phyloP scores from a whole-genome alignment of 768 basidiomycete species.

The Podaxis sp. region DNA sequence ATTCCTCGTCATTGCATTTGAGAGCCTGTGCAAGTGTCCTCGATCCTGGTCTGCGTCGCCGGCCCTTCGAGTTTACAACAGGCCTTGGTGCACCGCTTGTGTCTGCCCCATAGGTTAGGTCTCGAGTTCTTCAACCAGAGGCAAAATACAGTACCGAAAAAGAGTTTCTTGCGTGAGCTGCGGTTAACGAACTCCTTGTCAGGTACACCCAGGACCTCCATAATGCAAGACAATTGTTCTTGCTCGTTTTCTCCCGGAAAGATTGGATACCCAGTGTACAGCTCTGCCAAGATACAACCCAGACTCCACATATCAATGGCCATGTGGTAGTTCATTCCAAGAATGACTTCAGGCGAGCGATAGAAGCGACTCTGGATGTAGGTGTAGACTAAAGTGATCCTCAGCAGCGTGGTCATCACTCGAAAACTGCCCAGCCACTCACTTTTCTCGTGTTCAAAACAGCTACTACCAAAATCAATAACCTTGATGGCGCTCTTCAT shows the following conservation, averaged over 20 bases:
- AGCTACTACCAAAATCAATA: slow-evolving; percentile 98
- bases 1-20: slow-evolving; percentile 90
- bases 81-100: slow-evolving; percentile 90
- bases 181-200: slow-evolving; percentile 95
- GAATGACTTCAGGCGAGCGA: slow-evolving; percentile 98
- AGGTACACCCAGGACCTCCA: slow-evolving; percentile 96
- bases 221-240: slow-evolving; percentile 97
- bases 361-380: slow-evolving; percentile 99
- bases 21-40: slow-evolving; percentile 89
- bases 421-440: slow-evolving; percentile 25
- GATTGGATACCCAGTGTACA: slow-evolving; percentile 97
- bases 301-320: slow-evolving; percentile 99
- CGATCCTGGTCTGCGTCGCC: slow-evolving; percentile 86
- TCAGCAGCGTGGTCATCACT: slow-evolving; percentile 11
- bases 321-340: slow-evolving; percentile 99
- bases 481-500: slow-evolving; percentile 97
- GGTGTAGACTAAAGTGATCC: slow-evolving; percentile 76
- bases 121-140: slow-evolving; percentile 7
- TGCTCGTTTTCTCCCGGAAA: slow-evolving; percentile 99
- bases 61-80: slow-evolving; percentile 95
- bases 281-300: slow-evolving; percentile 95
- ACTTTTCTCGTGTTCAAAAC: slow-evolving; percentile 99
- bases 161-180: slow-evolving; percentile 90
- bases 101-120: slow-evolving; percentile 48
- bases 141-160: slow-evolving; percentile 73